Evolutionary conservation across 148 eudicot genomes (phyloP).

Genomic region (Camellia sinensis): DNA sequence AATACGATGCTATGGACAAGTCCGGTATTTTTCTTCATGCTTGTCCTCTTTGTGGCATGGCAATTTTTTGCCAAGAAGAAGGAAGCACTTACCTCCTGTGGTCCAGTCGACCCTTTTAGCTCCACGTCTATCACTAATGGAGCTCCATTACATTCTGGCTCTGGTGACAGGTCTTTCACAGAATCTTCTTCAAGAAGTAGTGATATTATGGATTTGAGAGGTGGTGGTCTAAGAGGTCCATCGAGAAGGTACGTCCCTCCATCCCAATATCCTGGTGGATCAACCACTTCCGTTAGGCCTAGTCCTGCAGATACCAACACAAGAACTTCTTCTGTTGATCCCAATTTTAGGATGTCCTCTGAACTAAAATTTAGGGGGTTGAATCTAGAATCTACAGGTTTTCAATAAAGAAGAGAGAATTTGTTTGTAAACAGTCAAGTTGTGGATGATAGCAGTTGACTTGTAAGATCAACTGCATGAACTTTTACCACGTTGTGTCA

Average conservation of each 20-base stretch:
- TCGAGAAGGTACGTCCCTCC: constrained; percentile 84
- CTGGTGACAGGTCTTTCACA: constrained; percentile 48
- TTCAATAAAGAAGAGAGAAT: constrained; percentile 65
- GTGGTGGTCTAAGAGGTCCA: constrained; percentile 57
- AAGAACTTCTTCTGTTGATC: constrained; percentile 61
- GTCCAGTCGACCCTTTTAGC: constrained; percentile 84
- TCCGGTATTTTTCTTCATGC: constrained; percentile 73
- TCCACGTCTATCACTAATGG: constrained; percentile 42
- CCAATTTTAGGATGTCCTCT: constrained; percentile 52
- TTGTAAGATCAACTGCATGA: constrained; percentile 6
- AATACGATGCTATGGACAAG: constrained; percentile 70
- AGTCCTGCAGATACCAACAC: constrained; percentile 47
- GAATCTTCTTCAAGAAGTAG: constrained; percentile 60
- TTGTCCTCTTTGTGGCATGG: constrained; percentile 91
- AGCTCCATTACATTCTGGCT: constrained; percentile 51
- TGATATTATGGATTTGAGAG: constrained; percentile 62
- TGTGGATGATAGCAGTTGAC: constrained; percentile 40
- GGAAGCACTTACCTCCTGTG: constrained; percentile 90
- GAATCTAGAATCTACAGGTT: constrained; percentile 62
- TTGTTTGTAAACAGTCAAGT: constrained; percentile 37
- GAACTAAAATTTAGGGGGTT: constrained; percentile 81
- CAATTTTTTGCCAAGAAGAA: constrained; percentile 92
- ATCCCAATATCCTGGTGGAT: constrained; percentile 59
- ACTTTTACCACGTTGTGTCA: background rate
- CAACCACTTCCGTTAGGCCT: constrained; percentile 49